Conservation (phyloP, 257 asterid genomes). For the Rhazya stricta region DNA sequence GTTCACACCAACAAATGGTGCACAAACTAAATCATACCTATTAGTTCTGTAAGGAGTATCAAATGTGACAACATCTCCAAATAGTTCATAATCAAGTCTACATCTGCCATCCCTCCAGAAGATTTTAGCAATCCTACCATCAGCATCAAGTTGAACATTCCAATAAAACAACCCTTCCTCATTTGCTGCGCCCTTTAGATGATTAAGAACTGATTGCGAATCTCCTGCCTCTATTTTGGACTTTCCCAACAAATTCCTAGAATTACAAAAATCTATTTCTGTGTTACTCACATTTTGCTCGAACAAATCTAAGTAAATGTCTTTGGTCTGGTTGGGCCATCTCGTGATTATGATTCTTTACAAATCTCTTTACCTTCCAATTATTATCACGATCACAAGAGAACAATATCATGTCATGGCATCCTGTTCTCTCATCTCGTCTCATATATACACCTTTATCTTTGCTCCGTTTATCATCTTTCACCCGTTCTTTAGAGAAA, state of each 20-base stretch:
- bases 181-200: constrained; percentile 6
- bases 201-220: constrained; percentile 2
- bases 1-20: constrained; percentile 3
- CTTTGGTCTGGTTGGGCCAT: constrained; percentile 6
- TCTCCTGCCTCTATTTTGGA: constrained; percentile 4
- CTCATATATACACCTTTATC: neutral
- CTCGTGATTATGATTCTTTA: neutral
- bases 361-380: neutral
- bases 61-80: constrained; percentile 12
- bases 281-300: neutral
- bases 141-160: constrained; percentile 12
- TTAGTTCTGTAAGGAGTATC: constrained; percentile 3
- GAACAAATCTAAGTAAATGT: neutral
- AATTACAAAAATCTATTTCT: neutral
- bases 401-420: neutral
- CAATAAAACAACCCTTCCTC: constrained; percentile 14
- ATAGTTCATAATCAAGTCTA: constrained; percentile 11
- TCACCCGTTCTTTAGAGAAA: constrained; percentile 4
- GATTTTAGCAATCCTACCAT: neutral
- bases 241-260: neutral
- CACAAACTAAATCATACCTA: neutral
- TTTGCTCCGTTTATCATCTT: neutral
- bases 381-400: neutral
- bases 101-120: constrained; percentile 12
- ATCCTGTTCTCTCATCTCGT: neutral